Evolutionary conservation across 768 basidiomycete species (phyloP).

Genomic region (Trametes cinnabarina): DNA sequence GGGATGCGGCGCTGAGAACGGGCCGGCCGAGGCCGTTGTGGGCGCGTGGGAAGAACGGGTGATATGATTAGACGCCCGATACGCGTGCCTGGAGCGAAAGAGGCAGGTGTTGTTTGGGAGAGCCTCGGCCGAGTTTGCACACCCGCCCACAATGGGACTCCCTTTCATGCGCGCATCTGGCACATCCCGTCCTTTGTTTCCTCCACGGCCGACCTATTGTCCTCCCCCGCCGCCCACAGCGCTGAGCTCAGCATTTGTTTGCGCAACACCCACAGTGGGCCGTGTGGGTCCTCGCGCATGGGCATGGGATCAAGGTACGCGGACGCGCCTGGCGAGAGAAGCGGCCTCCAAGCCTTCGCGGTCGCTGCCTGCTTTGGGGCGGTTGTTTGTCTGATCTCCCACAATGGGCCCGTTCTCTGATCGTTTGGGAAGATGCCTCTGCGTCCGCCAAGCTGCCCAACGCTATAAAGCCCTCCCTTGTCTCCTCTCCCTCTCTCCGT

Average conservation of each 20-base stretch:
- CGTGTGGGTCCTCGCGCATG: background rate
- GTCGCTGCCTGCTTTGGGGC: constrained; percentile 6
- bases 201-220: constrained; percentile 13
- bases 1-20: constrained; percentile 37
- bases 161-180: constrained; percentile 25
- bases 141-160: constrained; percentile 23
- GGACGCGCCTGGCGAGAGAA: constrained; percentile 12
- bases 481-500: background rate
- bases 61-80: background rate
- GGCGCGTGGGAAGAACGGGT: background rate
- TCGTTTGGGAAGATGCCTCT: background rate
- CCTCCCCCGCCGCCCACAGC: background rate
- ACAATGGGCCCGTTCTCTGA: constrained; percentile 6
- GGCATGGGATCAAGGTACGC: constrained; percentile 11
- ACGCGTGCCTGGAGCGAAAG: constrained; percentile 1
- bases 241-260: background rate
- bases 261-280: background rate
- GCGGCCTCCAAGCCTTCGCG: background rate
- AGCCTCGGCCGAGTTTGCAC: constrained; percentile 1
- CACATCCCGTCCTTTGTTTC: constrained; percentile 7
- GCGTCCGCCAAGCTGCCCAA: background rate
- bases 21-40: background rate
- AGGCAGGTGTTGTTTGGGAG: constrained; percentile 17
- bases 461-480: constrained; percentile 19
- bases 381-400: constrained; percentile 17